Evolutionary conservation across 805 yeast genomes (phyloP).

Genomic region (Scheffersomyces ergatensis): DNA sequence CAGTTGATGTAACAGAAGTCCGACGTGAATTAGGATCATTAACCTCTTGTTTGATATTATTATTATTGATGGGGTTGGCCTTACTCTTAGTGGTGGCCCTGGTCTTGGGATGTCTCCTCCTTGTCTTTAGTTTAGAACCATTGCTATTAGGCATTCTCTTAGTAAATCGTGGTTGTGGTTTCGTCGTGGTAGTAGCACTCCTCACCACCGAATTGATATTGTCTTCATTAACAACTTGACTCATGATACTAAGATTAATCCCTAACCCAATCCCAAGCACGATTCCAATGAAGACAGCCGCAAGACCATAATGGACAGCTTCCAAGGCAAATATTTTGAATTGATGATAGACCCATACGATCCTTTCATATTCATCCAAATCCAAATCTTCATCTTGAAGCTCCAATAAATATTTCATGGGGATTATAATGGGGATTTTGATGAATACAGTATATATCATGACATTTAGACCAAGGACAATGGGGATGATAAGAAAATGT

Average conservation of each 20-base stretch:
- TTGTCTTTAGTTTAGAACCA: neutral
- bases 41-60: neutral
- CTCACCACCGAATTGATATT: neutral
- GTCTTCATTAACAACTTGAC: neutral
- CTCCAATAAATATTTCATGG: slow-evolving; percentile 7
- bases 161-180: neutral
- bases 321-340: slow-evolving; percentile 6
- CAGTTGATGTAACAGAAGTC: neutral
- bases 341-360: slow-evolving; percentile 7
- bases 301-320: slow-evolving; percentile 8
- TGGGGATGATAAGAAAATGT: slow-evolving; percentile 3
- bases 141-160: neutral
- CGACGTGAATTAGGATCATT: too few relatives aligned
- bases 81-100: neutral
- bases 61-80: neutral
- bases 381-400: slow-evolving; percentile 5
- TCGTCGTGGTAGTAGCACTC: neutral
- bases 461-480: slow-evolving; percentile 3
- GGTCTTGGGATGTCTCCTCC: neutral
- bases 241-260: slow-evolving; percentile 6
- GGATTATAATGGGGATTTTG: slow-evolving; percentile 9
- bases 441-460: slow-evolving; percentile 8
- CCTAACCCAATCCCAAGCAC: slow-evolving; percentile 7
- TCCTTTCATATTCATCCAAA: slow-evolving; percentile 1
- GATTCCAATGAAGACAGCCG: slow-evolving; percentile 8